phyloP scores from a whole-genome alignment of 2,329 filamentous ascomycete species.

The Cadophora malorum region DNA sequence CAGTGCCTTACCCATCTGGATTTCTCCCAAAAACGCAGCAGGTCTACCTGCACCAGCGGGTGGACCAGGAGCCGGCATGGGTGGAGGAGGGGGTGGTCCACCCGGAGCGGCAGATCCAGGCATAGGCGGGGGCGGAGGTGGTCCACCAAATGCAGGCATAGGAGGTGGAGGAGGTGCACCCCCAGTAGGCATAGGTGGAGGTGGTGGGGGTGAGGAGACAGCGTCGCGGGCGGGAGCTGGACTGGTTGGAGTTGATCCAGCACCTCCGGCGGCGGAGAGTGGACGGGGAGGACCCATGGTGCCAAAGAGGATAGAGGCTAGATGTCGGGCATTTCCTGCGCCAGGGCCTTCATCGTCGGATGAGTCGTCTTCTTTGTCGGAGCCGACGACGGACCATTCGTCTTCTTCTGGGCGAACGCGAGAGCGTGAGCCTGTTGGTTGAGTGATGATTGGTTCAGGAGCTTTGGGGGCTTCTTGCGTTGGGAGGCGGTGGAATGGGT shows the following conservation, averaged over 20 bases:
- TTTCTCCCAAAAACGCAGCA: constrained; percentile 77
- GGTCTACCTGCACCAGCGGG: constrained; percentile 55
- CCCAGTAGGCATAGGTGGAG: constrained; percentile 53
- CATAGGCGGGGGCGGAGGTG: constrained; percentile 47
- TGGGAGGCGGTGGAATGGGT: constrained; percentile 91
- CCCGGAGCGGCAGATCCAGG: constrained; percentile 44
- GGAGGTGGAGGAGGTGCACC: constrained; percentile 49
- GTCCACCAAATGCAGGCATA: constrained; percentile 41
- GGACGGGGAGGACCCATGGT: constrained; percentile 95
- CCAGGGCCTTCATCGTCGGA: constrained; percentile 79
- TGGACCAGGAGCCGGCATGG: constrained; percentile 35
- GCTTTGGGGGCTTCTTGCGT: constrained; percentile 61
- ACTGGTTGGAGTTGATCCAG: constrained; percentile 51
- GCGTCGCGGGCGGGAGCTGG: constrained; percentile 49
- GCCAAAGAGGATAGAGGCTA: constrained; percentile 94
- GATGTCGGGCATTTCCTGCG: constrained; percentile 84
- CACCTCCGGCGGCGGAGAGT: constrained; percentile 79
- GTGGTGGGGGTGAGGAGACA: constrained; percentile 53
- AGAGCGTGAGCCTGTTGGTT: constrained; percentile 52
- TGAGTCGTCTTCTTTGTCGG: constrained; percentile 75
- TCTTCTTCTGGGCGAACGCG: constrained; percentile 69
- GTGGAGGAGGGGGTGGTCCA: constrained; percentile 50
- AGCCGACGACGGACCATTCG: constrained; percentile 84
- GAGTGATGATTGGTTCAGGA: constrained; percentile 51
- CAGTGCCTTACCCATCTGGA: constrained; percentile 78